Evolutionary conservation across 805 yeast genomes (phyloP), one percentile per base, ranked within the genome.

Genomic region (Metschnikowia drakensbergensis): DNA sequence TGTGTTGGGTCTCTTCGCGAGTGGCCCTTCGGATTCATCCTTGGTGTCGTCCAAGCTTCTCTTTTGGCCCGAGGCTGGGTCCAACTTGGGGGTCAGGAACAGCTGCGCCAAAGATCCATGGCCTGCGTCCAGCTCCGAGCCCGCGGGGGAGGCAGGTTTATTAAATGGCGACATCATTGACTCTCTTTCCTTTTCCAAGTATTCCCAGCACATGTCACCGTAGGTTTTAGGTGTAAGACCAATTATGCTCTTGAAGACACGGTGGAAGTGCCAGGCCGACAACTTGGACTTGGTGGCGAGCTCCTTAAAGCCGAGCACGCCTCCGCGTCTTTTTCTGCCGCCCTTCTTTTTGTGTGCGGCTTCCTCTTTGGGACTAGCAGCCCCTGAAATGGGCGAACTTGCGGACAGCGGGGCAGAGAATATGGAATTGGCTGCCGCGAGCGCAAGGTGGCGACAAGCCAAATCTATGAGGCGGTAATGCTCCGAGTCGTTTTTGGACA

Each of bases 241-340:
- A 4, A 95, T 86, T 52, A 88, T 87, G 47, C 84, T 79, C 66
- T 89, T 85, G 74, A 89, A 89, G 25, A 89, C 96, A 45, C 96
- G 74, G 71, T 89, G 96, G 67, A 89, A 89, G 66, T 89, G 96
- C 96, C 96, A 89, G 26, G 96, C 94, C 8, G 88, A 80, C 50
- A 89, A 75, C 55, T 85, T 85, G 7, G 90, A 83, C 61, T 88
- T 86, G 22, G 88, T 83, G 6, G 96, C 96, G 60, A 89, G 75
- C 63, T 89, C 96, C 64, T 88, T 86, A 71, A 89, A 89, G 0
- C 91, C 92, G 41, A 85, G 67, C 8, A 84, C 88, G 37, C 89
- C 90, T 17, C 92, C 92, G 65, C 88, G 74, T 72, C 86, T 79
- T 62, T 79, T 76, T 44, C 63, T 69, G 34, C 62, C 60, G 22